A percentile compares a stretch with the other conserved stretches of the same genome.
Conservation (phyloP, 2,329 filamentous ascomycete species). For the Shiraia sp. region DNA sequence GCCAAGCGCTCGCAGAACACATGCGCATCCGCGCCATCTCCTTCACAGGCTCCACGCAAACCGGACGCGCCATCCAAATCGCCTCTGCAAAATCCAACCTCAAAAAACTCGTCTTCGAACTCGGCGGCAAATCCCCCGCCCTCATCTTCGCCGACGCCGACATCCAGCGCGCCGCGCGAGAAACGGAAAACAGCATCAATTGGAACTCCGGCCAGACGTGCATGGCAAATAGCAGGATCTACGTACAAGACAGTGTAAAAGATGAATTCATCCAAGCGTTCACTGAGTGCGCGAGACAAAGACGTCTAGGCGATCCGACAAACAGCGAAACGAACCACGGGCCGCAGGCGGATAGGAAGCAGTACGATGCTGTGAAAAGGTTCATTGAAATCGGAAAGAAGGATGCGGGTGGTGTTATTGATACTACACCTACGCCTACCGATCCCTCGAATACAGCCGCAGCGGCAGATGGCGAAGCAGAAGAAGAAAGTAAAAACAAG, state of each 20-base stretch:
- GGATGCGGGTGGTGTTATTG: slow-evolving; percentile 41
- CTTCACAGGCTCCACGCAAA: slow-evolving; percentile 82
- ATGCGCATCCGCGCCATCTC: slow-evolving; percentile 79
- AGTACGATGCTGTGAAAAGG: slow-evolving; percentile 25
- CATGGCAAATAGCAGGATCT: slow-evolving; percentile 60
- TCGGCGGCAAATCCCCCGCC: slow-evolving; percentile 84
- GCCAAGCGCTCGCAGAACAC: slow-evolving; percentile 75
- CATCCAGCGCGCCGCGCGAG: slow-evolving; percentile 70
- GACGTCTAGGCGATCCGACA: slow-evolving; percentile 25
- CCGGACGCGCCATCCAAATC: slow-evolving; percentile 78
- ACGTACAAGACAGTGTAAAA: slow-evolving; percentile 58
- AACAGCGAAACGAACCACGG: slow-evolving; percentile 21
- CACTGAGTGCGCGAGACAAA: slow-evolving; percentile 12
- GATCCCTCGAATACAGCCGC: slow-evolving; percentile 30
- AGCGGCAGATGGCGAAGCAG: neutral
- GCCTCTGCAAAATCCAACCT: slow-evolving; percentile 75
- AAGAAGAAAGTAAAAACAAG: slow-evolving; percentile 1
- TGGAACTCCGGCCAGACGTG: slow-evolving; percentile 62
- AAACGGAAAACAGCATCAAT: slow-evolving; percentile 53
- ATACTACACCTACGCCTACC: slow-evolving; percentile 36
- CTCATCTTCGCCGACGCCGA: slow-evolving; percentile 78
- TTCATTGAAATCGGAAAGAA: slow-evolving; percentile 46
- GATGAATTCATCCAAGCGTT: slow-evolving; percentile 37
- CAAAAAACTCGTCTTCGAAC: slow-evolving; percentile 83
- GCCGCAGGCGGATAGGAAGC: slow-evolving; percentile 27